Evolutionary conservation across 2,329 filamentous ascomycete genomes (phyloP), one percentile per base, ranked within the genome.

Genomic region (Penicillium sp.): DNA sequence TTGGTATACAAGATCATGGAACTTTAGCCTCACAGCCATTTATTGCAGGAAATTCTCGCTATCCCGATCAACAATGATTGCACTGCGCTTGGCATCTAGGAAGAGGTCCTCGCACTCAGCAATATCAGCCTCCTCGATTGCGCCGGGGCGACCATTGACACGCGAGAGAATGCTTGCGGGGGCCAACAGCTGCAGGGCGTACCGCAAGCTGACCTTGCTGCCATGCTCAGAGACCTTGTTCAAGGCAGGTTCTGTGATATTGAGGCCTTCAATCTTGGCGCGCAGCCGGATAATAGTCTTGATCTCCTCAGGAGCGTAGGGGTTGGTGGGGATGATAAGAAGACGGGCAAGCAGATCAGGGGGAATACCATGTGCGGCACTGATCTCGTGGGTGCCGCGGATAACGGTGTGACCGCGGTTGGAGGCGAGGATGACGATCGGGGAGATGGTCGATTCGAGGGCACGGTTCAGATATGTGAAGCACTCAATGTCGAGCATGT

Each of bases 401-500:
- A 99, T 94, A 62, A 91, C 89, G 62, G 90, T 93, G 81, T 92
- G 88, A 73, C 94, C 94, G 68, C 94, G 88, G 80, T 99, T 99
- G 40, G 94, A 97, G 57, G 94, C 94, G 58, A 99, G 87, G 64
- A 99, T 94, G 59, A 99, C 94, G 69, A 99, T 96, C 55, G 94
- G 94, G 1, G 93, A 93, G 69, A 99, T 95, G 63, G 87, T 85
- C 53, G 90, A 92, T 81, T 99, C 94, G 65, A 99, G 84, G n/a
- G 94, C 94, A 71, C 92, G 90, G 82, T 97, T 97, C 70, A 99
- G 87, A 78, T 97, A 99, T 64, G 94, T 97, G 79, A 97, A 99
- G 80, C 92, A 96, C 80, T 99, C 94, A 66, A 99, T 89, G 75
- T 99, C 94, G 67, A 99, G 91, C 94, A 99, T 99, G 80, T 99